phyloP scores from a whole-genome alignment of 768 basidiomycete genomes.

The Strobilomyces echinocephalus region DNA sequence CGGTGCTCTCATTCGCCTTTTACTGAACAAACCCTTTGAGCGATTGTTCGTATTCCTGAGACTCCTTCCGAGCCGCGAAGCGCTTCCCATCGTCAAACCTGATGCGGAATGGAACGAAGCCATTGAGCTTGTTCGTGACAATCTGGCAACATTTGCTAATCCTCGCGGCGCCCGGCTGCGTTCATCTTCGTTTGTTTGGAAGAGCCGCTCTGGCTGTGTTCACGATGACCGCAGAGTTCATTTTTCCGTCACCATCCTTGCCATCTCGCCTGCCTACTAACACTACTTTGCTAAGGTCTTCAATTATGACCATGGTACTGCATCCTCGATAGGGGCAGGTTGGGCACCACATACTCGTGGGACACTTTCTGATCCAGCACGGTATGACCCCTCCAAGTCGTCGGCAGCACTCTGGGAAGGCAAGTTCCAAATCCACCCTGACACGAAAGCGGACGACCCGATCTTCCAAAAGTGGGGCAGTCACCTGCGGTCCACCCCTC shows the following conservation, averaged over 20 bases:
- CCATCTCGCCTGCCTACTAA: conserved; percentile 10
- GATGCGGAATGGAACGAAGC: conserved; percentile 74
- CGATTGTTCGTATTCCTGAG: conserved; percentile 48
- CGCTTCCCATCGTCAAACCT: conserved; percentile 56
- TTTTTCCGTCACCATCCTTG: conserved; percentile 40
- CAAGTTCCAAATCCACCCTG: conserved; percentile 83
- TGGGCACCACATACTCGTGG: conserved; percentile 54
- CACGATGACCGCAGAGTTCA: conserved; percentile 43
- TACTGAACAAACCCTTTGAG: conserved; percentile 81
- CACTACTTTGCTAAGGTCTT: conserved; percentile 48
- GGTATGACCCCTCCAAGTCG: conserved; percentile 72
- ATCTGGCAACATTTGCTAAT: conserved; percentile 75
- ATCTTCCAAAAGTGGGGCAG: conserved; percentile 32
- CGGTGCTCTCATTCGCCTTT: conserved; percentile 71
- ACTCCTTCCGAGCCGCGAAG: conserved; percentile 58
- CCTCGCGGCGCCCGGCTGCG: conserved; percentile 87
- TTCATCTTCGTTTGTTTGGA: conserved; percentile 79
- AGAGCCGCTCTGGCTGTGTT: conserved; percentile 63
- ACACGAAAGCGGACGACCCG: conserved; percentile 66
- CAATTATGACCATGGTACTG: conserved; percentile 71
- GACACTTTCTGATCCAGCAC: conserved; percentile 69
- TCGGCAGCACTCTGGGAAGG: conserved; percentile 83
- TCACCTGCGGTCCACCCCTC: conserved; percentile 11
- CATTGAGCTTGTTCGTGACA: conserved; percentile 78
- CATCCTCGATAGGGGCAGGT: conserved; percentile 67